Evolutionary conservation across 306 rosid species (phyloP), one percentile per base, ranked within the genome.

Genomic region (Acacia crassicarpa): DNA sequence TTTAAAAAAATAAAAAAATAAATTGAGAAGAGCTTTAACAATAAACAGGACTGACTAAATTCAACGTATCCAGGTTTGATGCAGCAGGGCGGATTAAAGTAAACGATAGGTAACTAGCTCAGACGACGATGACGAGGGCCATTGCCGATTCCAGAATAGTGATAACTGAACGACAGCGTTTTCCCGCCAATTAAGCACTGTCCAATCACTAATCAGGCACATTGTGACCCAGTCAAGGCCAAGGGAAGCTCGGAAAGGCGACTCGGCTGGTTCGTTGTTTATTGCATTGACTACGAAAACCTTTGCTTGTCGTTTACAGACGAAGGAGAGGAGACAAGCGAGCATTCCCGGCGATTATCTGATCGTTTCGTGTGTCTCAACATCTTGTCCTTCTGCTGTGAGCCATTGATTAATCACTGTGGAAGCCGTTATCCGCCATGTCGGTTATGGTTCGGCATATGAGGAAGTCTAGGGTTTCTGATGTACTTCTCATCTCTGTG

Each of bases 341-440:
- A 17, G 46, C 49, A 46, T 83, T 61, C 81, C 79, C 80, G 61
- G 75, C 82, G 68, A 32, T 30, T 49, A 2, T 59, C 59, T 79
- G 67, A 32, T 72, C 75, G 22, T 54, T 78, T 70, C 33, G n/a
- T 45, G 14, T 2, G 16, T 16, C 38, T n/a, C 13, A 58, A n/a
- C 30, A 35, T 63, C 71, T 15, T 8, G n/a, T 68, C 67, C 5
- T 63, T 54, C 23, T 33, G 44, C 67, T 46, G 32, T 14, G 7
- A 69, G 20, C 32, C 53, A 8, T 32, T 49, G 14, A n/a, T 72
- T 51, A 14, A 38, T 65, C 56, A 11, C 59, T 9, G 27, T 1
- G 7, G 43, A 1, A 61, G 9, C 32, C 14, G 5, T 25, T 73
- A 14, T 27, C 66, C 73, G 85, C 89, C 84, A 91, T 94, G 97